Evolutionary conservation across 331 rosid species (phyloP).

Genomic region (Cucumis variabilis): DNA sequence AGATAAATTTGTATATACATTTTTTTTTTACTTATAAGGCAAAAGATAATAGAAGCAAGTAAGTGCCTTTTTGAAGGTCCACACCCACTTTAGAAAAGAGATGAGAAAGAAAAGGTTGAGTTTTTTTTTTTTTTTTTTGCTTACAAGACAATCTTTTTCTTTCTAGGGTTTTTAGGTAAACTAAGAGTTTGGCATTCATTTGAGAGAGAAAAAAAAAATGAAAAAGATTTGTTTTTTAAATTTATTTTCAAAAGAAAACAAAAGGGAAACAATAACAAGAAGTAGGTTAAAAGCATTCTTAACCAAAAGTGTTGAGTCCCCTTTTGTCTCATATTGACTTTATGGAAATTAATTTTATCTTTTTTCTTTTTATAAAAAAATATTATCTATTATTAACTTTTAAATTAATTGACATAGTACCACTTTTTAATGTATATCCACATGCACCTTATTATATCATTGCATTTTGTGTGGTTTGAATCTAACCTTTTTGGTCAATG

Average conservation of each 20-base stretch:
- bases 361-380: too few species aligned
- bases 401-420: not conserved
- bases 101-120: slow-evolving; percentile 36
- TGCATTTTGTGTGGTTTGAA: not conserved
- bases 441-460: slow-evolving; percentile 26
- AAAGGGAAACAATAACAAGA: slow-evolving; percentile 51
- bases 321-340: slow-evolving; percentile 42
- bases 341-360: not conserved
- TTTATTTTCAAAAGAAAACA: slow-evolving; percentile 47
- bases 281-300: slow-evolving; percentile 68
- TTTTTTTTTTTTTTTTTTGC: slow-evolving; percentile 30
- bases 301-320: slow-evolving; percentile 42
- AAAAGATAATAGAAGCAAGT: slow-evolving; percentile 42
- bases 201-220: not conserved
- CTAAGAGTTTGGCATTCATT: slow-evolving; percentile 33
- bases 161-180: slow-evolving; percentile 62
- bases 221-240: not conserved
- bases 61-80: slow-evolving; percentile 52
- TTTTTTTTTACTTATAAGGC: slow-evolving; percentile 26
- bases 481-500: not conserved
- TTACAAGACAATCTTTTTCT: slow-evolving; percentile 64
- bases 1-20: not conserved
- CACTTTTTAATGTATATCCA: slow-evolving; percentile 2
- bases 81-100: slow-evolving; percentile 66
- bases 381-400: not conserved